Percentiles rank a stretch among this genome's conserved stretches.
Conservation (phyloP, 2,329 filamentous ascomycete genomes). For the Diaporthe longicolla region DNA sequence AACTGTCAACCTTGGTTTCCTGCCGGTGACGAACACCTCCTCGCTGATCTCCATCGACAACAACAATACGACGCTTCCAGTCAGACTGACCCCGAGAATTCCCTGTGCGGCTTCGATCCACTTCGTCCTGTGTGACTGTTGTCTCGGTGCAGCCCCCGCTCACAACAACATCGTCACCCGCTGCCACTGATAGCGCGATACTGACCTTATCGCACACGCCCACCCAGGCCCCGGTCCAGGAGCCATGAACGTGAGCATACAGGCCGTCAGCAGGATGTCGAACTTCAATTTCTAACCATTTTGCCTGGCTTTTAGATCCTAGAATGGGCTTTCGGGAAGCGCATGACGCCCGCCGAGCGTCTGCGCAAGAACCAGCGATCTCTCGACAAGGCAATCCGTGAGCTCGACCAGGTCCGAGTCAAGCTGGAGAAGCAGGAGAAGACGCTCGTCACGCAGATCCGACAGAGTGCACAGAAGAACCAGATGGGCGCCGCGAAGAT, state of each 20-base stretch:
- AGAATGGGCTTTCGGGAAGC: slow-evolving; percentile 99
- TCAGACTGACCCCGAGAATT: background rate
- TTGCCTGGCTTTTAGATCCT: slow-evolving; percentile 76
- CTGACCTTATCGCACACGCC: slow-evolving; percentile 35
- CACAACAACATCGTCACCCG: background rate
- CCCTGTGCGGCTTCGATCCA: background rate
- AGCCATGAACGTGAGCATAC: slow-evolving; percentile 68
- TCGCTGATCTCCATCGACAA: slow-evolving; percentile 21
- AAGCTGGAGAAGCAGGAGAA: slow-evolving; percentile 99
- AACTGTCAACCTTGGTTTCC: slow-evolving; percentile 24
- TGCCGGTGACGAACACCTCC: slow-evolving; percentile 24
- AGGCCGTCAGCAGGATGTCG: background rate
- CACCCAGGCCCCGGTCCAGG: slow-evolving; percentile 44
- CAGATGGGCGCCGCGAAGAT: slow-evolving; percentile 99
- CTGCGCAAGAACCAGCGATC: slow-evolving; percentile 95
- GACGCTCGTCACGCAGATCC: slow-evolving; percentile 95
- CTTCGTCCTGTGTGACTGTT: background rate
- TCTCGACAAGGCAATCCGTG: slow-evolving; percentile 96
- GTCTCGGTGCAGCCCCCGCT: background rate
- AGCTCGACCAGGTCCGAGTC: slow-evolving; percentile 92
- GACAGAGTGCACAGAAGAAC: slow-evolving; percentile 97
- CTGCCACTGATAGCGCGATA: slow-evolving; percentile 31
- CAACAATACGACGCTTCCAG: background rate
- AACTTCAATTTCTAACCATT: slow-evolving; percentile 43
- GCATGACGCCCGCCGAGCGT: slow-evolving; percentile 95